Base-by-base conservation (phyloP, 768 basidiomycete genomes). In the Boletus fagicola region DNA sequence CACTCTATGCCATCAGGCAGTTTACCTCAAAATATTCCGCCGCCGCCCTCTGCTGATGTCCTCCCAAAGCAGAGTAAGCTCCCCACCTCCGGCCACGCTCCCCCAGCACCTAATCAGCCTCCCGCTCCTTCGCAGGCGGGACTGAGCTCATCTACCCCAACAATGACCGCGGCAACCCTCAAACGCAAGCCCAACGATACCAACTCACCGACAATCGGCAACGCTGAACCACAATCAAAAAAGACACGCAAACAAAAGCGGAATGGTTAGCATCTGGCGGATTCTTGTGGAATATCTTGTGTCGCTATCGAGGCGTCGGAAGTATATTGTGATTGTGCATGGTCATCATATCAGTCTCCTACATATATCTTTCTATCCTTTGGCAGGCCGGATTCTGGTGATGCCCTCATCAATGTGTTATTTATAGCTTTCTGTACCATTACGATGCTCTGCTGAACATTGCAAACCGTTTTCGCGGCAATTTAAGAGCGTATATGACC, bases 31-130 rank as follows among this genome's bases (percentile, higher is more conserved):
- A 82, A 80, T 61, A 62, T 60, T 39, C 70, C 75, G 2, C 71
- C 75, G 1, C 72, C 75, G 3, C 68, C 76, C 39, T 81, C 84
- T 52, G 79, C 78, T 51, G 75, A 77, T 56, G 83, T 83, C 26
- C 83, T 82, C 13, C 79, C 78, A 70, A 88, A 89, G 72, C 83
- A 83, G 72, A 79, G 81, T 66, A 86, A 87, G 67, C 78, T 79
- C 49, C 79, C 82, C 59, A 80, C 78, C 43, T 68, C 75, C 51
- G 74, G 74, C 54, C 68, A 72, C 46, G 71, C 74, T 56, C 70
- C 81, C 58, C 68, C 75, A 60, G 66, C 76, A 58, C 68, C 72
- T 63, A 72, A 72, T 72, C 71, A 72, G 69, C 69, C 72, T 63
- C 71, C 71, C 67, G 73, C 71, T 67, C 72, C 71, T 62, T 74